Conservation (phyloP, 2,329 filamentous ascomycete species). For the Beauveria sp. region DNA sequence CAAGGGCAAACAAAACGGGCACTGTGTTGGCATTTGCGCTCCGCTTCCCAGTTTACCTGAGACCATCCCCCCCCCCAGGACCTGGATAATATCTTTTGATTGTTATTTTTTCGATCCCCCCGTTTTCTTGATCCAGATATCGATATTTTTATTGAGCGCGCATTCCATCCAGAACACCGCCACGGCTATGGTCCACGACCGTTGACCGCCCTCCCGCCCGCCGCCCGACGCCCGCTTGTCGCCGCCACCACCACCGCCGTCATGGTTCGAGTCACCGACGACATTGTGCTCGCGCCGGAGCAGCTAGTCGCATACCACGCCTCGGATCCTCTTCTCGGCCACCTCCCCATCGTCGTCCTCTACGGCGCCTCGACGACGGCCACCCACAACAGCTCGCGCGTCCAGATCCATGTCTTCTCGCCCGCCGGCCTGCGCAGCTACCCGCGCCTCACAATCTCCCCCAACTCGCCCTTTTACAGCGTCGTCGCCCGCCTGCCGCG, state of each 20-base stretch:
- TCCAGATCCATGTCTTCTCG: constrained; percentile 88
- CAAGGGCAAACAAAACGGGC: not conserved
- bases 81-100: not conserved
- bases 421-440: constrained; percentile 86
- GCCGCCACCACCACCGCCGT: constrained; percentile 24
- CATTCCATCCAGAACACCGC: constrained; percentile 1
- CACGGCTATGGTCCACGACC: constrained; percentile 20
- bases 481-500: constrained; percentile 85
- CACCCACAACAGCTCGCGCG: constrained; percentile 80
- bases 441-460: constrained; percentile 79
- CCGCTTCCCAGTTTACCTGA: constrained; percentile 6
- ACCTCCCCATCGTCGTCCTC: constrained; percentile 81
- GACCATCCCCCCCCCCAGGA: not conserved
- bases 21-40: not conserved
- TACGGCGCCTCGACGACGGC: constrained; percentile 85
- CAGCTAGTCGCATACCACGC: constrained; percentile 83
- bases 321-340: constrained; percentile 73
- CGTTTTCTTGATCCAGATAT: not conserved
- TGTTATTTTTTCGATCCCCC: not conserved
- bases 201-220: constrained; percentile 11
- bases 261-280: constrained; percentile 79
- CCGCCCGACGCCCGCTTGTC: not conserved
- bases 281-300: constrained; percentile 72
- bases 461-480: constrained; percentile 82
- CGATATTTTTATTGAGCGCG: not conserved